Conservation (phyloP, 1,139 yeast species). For the Suhomyces yuchorum region DNA sequence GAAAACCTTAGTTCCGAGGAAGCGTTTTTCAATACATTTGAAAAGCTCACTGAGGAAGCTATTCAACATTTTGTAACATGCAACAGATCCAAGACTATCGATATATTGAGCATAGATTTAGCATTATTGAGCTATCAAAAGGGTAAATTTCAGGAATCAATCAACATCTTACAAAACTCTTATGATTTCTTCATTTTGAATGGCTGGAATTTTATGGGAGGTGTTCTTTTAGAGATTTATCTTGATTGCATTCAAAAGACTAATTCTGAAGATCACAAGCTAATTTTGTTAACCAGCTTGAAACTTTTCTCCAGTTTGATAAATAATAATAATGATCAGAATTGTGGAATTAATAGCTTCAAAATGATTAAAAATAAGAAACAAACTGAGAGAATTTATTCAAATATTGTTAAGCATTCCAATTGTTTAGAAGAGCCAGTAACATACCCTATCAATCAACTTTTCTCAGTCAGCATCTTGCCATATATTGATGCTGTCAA, state of each 20-base stretch:
- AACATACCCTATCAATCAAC: slow-evolving; percentile 31
- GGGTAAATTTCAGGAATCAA: slow-evolving; percentile 60
- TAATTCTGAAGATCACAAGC: slow-evolving; percentile 18
- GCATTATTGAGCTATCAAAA: slow-evolving; percentile 68
- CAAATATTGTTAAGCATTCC: slow-evolving; percentile 26
- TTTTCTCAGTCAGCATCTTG: slow-evolving; percentile 31
- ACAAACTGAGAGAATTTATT: slow-evolving; percentile 26
- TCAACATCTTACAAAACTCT: slow-evolving; percentile 63
- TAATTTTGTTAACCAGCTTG: slow-evolving; percentile 34
- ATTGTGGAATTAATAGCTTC: slow-evolving; percentile 35
- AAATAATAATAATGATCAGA: slow-evolving; percentile 14
- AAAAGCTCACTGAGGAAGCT: slow-evolving; percentile 44
- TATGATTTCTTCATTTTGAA: slow-evolving; percentile 65
- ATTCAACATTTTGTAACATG: slow-evolving; percentile 51
- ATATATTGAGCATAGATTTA: slow-evolving; percentile 76
- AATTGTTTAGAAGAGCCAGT: slow-evolving; percentile 18
- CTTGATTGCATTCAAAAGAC: slow-evolving; percentile 66
- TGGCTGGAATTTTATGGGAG: slow-evolving; percentile 78
- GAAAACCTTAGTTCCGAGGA: slow-evolving; percentile 20
- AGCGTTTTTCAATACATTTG: slow-evolving; percentile 27
- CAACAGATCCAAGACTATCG: slow-evolving; percentile 63
- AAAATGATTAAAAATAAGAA: slow-evolving; percentile 24
- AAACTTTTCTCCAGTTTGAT: slow-evolving; percentile 38
- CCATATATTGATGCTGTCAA: slow-evolving; percentile 32
- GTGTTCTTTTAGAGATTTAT: slow-evolving; percentile 62